Evolutionary conservation across 2,329 filamentous ascomycete genomes (phyloP).

Genomic region (Aspergillus sp.): DNA sequence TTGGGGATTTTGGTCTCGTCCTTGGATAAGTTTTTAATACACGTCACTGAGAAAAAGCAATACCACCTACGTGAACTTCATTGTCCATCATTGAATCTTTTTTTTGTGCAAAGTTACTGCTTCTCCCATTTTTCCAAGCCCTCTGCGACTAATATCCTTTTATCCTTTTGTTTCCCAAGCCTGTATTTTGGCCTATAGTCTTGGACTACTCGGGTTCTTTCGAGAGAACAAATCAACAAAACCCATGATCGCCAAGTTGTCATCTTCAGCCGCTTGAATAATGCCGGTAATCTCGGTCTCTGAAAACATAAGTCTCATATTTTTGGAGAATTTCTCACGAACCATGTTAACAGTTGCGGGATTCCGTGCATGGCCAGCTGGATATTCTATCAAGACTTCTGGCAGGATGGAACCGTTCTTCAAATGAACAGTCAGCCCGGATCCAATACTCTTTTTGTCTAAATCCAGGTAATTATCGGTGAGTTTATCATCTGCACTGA

Average conservation of each 20-base stretch:
- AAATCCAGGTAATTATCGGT: conserved; percentile 26
- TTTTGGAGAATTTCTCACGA: conserved; percentile 12
- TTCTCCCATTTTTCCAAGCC: background rate
- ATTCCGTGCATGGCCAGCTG: conserved; percentile 19
- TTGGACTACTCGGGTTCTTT: conserved; percentile 1
- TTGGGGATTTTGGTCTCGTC: no score
- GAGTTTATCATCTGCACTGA: conserved; percentile 21
- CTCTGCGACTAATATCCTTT: background rate
- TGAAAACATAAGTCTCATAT: conserved; percentile 15
- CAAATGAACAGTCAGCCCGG: conserved; percentile 21
- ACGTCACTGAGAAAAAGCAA: no score
- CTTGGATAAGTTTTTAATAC: no score
- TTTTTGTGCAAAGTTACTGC: no score
- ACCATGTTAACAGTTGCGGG: conserved; percentile 7
- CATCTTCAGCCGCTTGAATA: conserved; percentile 6
- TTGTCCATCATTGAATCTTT: no score
- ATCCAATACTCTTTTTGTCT: conserved; percentile 20
- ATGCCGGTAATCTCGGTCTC: conserved; percentile 8
- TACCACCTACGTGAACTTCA: no score
- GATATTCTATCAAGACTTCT: conserved; percentile 35
- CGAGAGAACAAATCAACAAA: conserved; percentile 14
- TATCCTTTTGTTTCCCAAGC: background rate
- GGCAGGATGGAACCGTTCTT: conserved; percentile 16
- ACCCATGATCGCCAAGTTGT: conserved; percentile 7
- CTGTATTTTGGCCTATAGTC: conserved; percentile 1